These are phyloP conservation scores for Westerdykella sp. DNA, from an alignment of 2,329 filamentous ascomycete species.

Conservation along the genomic window DNA sequence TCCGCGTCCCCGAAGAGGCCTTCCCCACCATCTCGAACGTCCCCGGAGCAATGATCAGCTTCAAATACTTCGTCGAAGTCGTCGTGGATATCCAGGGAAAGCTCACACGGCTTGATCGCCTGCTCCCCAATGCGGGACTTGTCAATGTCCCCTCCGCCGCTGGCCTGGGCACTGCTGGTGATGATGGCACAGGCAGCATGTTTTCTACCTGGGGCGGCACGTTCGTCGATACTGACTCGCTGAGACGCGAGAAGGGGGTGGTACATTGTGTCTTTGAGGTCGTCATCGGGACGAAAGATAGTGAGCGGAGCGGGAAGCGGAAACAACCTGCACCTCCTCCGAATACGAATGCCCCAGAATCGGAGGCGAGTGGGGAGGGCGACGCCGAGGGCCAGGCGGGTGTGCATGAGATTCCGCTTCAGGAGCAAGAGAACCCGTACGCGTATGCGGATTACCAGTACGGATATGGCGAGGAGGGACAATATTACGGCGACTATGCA, in stretches of 20 bases:
- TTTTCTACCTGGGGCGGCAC: slow-evolving; percentile 55
- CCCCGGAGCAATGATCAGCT: slow-evolving; percentile 89
- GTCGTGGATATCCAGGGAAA: slow-evolving; percentile 89
- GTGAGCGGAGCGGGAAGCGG: slow-evolving; percentile 48
- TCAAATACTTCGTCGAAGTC: slow-evolving; percentile 89
- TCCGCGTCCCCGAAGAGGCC: slow-evolving; percentile 80
- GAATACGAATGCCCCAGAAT: too few species aligned
- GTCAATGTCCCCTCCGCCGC: slow-evolving; percentile 40
- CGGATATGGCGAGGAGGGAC: slow-evolving; percentile 26
- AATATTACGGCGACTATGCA: slow-evolving; percentile 26
- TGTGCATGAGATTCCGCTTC: slow-evolving; percentile 18
- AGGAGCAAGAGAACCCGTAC: slow-evolving; percentile 11
- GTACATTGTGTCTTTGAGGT: slow-evolving; percentile 81
- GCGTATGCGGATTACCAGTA: slow-evolving; percentile 25
- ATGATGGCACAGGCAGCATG: slow-evolving; percentile 40
- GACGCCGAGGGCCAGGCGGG: slow-evolving; percentile 11
- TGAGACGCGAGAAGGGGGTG: slow-evolving; percentile 87
- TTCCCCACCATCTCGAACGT: slow-evolving; percentile 90
- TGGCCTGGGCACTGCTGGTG: slow-evolving; percentile 35
- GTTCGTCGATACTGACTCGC: slow-evolving; percentile 79
- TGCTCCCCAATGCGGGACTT: slow-evolving; percentile 51
- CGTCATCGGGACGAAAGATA: slow-evolving; percentile 79
- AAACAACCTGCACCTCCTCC: slow-evolving; percentile 19
- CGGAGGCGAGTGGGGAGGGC: too few species aligned
- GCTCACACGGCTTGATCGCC: slow-evolving; percentile 66